Evolutionary conservation across 257 asterid species (phyloP), one percentile per base, ranked within the genome.

Genomic region (Verbascum thapsus): DNA sequence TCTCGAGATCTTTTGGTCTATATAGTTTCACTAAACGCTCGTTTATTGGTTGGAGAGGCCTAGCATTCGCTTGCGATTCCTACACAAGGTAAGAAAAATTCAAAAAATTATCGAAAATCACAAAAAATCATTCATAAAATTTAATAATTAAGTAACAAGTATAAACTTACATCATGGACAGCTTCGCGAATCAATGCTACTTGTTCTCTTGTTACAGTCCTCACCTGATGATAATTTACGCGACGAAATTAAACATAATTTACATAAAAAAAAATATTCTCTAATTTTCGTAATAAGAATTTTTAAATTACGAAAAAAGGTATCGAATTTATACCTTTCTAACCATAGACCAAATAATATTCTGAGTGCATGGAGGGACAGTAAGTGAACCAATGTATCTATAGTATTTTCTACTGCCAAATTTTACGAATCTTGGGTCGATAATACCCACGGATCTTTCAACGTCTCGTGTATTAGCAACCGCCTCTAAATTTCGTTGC

Each of bases 331-430:
- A 3, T 69, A 83, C 96, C 83, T 73, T 76, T 68, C 17, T 67
- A 0, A 74, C 50, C 52, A 88, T 74, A 4, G 91, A 77, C 96
- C 95, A 88, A 0, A 49, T 58, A 19, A 85, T 65, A 60, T 73
- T 63, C 53, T 81, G 74, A 7, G 87, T 78, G 60, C 96, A 88
- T 7, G 96, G 95, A 66, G 96, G 96, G 15, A 57, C 49, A 0
- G 96, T 87, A 34, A 87, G 88, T 0, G 95, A 87, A 5, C 95
- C 95, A 23, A 76, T 61, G 65, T 82, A 85, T 26, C 94, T 73
- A 15, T 73, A 87, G 41, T 87, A 85, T 22, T 77, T 74, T 48
- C 82, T 68, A 63, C 88, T 73, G 9, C 82, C 87, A 0, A 82
- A 52, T n/a, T 79, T 72, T 13, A 87, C 61, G 0, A 37, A 37